Conservation (phyloP, 208 protist species). For the Acanthamoeba triangularis region DNA sequence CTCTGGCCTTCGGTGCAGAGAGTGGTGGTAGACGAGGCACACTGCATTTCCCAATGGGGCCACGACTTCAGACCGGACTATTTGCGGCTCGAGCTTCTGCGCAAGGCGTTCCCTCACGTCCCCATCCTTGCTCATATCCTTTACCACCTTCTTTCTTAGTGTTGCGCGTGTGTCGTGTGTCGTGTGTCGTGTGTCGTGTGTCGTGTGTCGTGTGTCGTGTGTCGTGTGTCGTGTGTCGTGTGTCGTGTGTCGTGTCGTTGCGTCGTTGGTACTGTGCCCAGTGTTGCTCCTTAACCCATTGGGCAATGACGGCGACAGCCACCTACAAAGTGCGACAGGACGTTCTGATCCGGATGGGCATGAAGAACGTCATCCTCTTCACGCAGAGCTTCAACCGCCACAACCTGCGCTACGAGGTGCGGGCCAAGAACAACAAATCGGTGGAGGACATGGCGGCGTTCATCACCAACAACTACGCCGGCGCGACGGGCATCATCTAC, state of each 20-base stretch:
- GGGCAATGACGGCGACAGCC: slow-evolving; percentile 93
- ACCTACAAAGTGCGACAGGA: slow-evolving; percentile 92
- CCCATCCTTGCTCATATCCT: slow-evolving; percentile 69
- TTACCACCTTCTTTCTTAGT: not conserved
- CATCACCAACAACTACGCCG: slow-evolving; percentile 76
- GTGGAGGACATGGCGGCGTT: slow-evolving; percentile 82
- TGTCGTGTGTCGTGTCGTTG: not conserved
- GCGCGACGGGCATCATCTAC: slow-evolving; percentile 93
- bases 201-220: not conserved
- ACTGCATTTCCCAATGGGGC: slow-evolving; percentile 95
- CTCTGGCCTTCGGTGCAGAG: slow-evolving; percentile 32
- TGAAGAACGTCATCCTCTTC: slow-evolving; percentile 85
- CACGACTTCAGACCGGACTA: slow-evolving; percentile 95
- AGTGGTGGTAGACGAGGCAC: slow-evolving; percentile 95
- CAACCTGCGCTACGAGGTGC: slow-evolving; percentile 78
- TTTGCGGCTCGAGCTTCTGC: slow-evolving; percentile 16
- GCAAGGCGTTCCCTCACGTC: not conserved
- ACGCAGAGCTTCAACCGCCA: slow-evolving; percentile 89
- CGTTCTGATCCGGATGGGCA: slow-evolving; percentile 89
- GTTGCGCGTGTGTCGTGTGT: not conserved
- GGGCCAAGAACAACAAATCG: slow-evolving; percentile 46
- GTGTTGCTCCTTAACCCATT: slow-evolving; percentile 36
- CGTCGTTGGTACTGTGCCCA: no score
- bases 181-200: not conserved
- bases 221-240: not conserved